phyloP scores from a whole-genome alignment of 176 grass and related monocot genomes.

The Neostapfia colusana region DNA sequence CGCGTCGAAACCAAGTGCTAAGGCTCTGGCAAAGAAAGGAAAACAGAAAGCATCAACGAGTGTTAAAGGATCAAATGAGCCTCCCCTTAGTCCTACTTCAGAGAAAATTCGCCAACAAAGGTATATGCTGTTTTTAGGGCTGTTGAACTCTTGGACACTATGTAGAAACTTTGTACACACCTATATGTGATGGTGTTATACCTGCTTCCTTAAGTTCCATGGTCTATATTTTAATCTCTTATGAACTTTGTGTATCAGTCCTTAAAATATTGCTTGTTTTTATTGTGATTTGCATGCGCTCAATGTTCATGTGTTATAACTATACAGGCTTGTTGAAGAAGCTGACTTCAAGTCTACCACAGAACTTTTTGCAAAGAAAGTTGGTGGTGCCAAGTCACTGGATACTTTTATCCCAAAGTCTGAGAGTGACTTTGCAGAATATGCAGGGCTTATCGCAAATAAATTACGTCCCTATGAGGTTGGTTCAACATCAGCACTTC shows the following conservation, averaged over 20 bases:
- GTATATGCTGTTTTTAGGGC: conserved; percentile 38
- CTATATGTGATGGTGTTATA: background rate
- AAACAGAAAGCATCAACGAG: conserved; percentile 65
- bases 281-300: background rate
- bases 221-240: background rate
- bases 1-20: conserved; percentile 44
- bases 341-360: conserved; percentile 82
- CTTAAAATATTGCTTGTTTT: background rate
- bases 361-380: conserved; percentile 79
- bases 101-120: conserved; percentile 92
- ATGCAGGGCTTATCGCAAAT: conserved; percentile 72
- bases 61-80: conserved; percentile 48
- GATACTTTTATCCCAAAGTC: conserved; percentile 85
- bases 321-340: conserved; percentile 74
- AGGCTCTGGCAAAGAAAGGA: conserved; percentile 64
- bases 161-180: background rate
- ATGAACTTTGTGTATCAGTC: background rate
- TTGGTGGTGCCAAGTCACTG: conserved; percentile 54
- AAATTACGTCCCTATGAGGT: conserved; percentile 80
- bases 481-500: conserved; percentile 1
- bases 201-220: background rate
- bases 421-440: conserved; percentile 75
- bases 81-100: conserved; percentile 58
- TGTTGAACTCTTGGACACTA: background rate
- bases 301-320: background rate